These are phyloP conservation scores for Tolypocladium ovalisporum DNA, from an alignment of 2,329 filamentous ascomycete species.

Conservation along the genomic window DNA sequence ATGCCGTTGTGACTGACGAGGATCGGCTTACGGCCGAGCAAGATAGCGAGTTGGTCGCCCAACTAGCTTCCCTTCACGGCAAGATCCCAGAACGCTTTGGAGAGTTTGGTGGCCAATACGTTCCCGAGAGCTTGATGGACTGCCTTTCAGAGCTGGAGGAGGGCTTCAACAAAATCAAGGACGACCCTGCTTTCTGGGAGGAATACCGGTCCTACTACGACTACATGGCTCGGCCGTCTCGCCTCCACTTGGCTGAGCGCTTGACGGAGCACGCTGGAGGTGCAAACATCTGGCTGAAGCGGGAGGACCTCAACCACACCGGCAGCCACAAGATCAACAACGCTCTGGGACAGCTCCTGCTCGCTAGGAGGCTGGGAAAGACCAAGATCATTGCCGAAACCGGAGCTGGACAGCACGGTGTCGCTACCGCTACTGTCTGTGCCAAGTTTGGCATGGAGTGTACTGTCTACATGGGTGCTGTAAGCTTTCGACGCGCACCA, in stretches of 20 bases:
- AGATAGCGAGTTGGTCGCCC: slow-evolving; percentile 59
- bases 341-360: slow-evolving; percentile 81
- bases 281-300: slow-evolving; percentile 95
- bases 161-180: slow-evolving; percentile 77
- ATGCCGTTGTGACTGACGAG: slow-evolving; percentile 54
- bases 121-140: slow-evolving; percentile 96
- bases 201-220: slow-evolving; percentile 94
- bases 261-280: slow-evolving; percentile 83
- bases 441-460: slow-evolving; percentile 98
- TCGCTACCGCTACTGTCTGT: slow-evolving; percentile 93
- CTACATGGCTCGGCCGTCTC: slow-evolving; percentile 92
- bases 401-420: slow-evolving; percentile 93
- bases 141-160: slow-evolving; percentile 82
- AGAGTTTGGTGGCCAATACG: slow-evolving; percentile 94
- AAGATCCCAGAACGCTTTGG: slow-evolving; percentile 81
- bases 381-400: slow-evolving; percentile 97
- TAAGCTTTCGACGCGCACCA: slow-evolving; percentile 17
- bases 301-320: slow-evolving; percentile 95
- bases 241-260: slow-evolving; percentile 78
- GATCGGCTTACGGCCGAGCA: slow-evolving; percentile 48
- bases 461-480: slow-evolving; percentile 93
- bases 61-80: slow-evolving; percentile 72
- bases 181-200: slow-evolving; percentile 91
- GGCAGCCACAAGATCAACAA: slow-evolving; percentile 99
- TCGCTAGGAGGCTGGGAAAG: slow-evolving; percentile 82